These are phyloP conservation scores for Psilocybe azurescens DNA, from an alignment of 768 basidiomycete genomes.

Conservation along the genomic window DNA sequence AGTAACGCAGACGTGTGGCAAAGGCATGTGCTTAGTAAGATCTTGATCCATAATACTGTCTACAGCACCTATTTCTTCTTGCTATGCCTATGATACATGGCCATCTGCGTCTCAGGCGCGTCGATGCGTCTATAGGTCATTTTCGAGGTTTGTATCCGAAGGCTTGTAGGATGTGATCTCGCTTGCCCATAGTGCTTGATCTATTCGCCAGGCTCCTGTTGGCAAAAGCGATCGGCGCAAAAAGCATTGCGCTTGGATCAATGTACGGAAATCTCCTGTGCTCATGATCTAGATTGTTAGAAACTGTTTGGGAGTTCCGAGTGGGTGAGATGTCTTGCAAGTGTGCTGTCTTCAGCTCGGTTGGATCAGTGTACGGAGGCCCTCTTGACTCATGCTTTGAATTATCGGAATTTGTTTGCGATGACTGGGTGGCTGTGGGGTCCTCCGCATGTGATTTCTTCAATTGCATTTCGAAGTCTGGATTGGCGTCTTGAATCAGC, in stretches of 20 bases:
- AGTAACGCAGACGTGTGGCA: too few species aligned
- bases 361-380: background rate
- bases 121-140: too few species aligned
- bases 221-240: background rate
- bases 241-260: background rate
- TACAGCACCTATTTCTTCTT: too few species aligned
- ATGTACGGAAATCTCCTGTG: background rate
- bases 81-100: too few species aligned
- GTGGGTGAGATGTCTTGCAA: background rate
- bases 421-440: background rate
- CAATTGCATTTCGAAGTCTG: background rate
- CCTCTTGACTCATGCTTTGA: background rate
- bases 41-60: too few species aligned
- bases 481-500: conserved; percentile 7
- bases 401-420: background rate
- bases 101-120: too few species aligned
- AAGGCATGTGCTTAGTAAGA: too few species aligned
- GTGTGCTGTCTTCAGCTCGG: background rate
- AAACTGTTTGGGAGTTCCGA: background rate
- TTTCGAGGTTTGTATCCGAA: too few species aligned
- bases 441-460: background rate
- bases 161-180: background rate
- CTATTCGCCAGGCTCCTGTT: background rate
- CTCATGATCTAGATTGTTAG: background rate
- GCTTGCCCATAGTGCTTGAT: background rate